Evolutionary conservation across 2,329 filamentous ascomycete species (phyloP).

Genomic region (Lasiodiplodia citricola): DNA sequence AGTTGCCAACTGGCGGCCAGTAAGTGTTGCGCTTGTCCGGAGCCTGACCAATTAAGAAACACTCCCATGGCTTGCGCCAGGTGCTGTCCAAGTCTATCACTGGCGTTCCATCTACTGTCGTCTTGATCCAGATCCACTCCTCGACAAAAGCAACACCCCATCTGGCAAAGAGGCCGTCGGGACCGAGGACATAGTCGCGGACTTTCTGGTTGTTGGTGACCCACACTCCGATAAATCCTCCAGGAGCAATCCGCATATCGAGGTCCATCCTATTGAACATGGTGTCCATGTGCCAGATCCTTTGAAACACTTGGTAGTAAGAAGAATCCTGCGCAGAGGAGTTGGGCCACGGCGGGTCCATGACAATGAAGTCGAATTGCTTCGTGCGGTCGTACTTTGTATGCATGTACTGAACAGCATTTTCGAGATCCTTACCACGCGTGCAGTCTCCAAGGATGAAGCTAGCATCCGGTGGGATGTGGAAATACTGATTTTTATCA

Average conservation of each 20-base stretch:
- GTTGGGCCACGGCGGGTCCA: slow-evolving; percentile 85
- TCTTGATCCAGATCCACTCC: slow-evolving; percentile 82
- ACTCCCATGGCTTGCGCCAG: slow-evolving; percentile 80
- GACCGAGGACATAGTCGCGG: slow-evolving; percentile 60
- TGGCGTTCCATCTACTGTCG: slow-evolving; percentile 68
- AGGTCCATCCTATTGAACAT: slow-evolving; percentile 54
- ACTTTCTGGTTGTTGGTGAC: slow-evolving; percentile 72
- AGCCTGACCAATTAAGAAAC: slow-evolving; percentile 57
- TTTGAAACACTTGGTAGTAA: slow-evolving; percentile 55
- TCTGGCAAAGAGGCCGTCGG: slow-evolving; percentile 64
- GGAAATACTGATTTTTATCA: slow-evolving; percentile 37
- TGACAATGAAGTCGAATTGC: slow-evolving; percentile 69
- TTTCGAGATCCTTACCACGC: slow-evolving; percentile 39
- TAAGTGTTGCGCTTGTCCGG: slow-evolving; percentile 24
- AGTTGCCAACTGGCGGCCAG: background rate
- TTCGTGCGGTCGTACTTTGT: slow-evolving; percentile 49
- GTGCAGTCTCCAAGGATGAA: slow-evolving; percentile 49
- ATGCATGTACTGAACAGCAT: slow-evolving; percentile 43
- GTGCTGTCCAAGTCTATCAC: slow-evolving; percentile 63
- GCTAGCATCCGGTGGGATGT: slow-evolving; percentile 56
- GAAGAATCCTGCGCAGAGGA: slow-evolving; percentile 70
- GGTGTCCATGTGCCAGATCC: slow-evolving; percentile 55
- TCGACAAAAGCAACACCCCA: slow-evolving; percentile 71
- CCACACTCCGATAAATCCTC: slow-evolving; percentile 70
- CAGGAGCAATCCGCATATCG: slow-evolving; percentile 43